phyloP scores from a whole-genome alignment of 225 moss, liverwort and hornwort genomes.

The Climacium dendroides region DNA sequence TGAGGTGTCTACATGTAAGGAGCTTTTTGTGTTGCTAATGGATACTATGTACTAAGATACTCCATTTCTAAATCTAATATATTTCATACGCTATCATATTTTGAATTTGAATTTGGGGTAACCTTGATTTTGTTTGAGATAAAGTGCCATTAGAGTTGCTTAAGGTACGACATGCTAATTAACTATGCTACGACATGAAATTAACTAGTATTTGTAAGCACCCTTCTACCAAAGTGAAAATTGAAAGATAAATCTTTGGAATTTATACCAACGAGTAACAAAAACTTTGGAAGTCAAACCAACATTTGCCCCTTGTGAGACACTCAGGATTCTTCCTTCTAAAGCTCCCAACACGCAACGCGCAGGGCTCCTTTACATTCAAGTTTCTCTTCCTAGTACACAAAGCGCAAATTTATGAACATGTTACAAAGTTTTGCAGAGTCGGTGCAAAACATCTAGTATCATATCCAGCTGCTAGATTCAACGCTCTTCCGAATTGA shows the following conservation, averaged over 20 bases:
- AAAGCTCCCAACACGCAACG: not conserved
- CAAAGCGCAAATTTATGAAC: not conserved
- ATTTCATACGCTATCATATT: not conserved
- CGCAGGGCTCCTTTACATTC: not conserved
- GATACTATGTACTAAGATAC: too few relatives aligned
- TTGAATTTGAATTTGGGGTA: not conserved
- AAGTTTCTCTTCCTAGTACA: not conserved
- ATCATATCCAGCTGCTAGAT: not conserved
- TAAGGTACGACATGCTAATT: not conserved
- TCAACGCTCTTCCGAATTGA: not conserved
- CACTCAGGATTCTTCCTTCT: not conserved
- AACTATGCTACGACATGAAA: not conserved
- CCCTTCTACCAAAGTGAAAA: not conserved
- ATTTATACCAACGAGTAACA: not conserved
- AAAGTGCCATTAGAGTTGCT: rapidly evolving
- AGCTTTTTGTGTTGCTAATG: too few relatives aligned
- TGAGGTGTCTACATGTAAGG: too few relatives aligned
- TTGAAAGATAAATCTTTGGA: not conserved
- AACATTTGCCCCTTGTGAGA: not conserved
- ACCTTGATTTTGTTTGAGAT: not conserved
- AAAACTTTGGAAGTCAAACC: not conserved
- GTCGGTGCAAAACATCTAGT: not conserved
- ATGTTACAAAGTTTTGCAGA: not conserved
- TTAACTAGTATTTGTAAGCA: not conserved
- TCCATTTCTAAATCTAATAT: too few relatives aligned